Conservation (phyloP, 371 early-diverging fungal species). For the Apophysomyces variabilis region DNA sequence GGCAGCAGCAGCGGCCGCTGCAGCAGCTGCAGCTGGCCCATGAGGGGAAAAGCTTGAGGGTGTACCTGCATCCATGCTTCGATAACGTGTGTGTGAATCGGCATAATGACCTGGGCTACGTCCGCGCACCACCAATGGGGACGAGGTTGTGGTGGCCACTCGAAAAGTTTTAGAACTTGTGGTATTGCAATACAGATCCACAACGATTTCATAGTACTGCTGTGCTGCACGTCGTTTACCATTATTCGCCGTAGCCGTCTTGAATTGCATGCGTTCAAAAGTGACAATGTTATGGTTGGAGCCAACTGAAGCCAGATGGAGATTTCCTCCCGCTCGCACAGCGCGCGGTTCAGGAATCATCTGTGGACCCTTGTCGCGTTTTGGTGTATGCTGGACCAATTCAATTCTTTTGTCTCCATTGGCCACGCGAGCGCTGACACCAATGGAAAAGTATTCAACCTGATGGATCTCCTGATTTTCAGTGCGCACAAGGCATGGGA, state of each 20-base stretch:
- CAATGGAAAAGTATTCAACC: conserved; percentile 64
- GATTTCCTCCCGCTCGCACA: conserved; percentile 56
- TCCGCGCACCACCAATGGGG: conserved; percentile 84
- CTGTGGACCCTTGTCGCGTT: conserved; percentile 90
- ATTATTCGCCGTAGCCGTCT: conserved; percentile 89
- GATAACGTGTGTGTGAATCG: conserved; percentile 52
- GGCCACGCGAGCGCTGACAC: conserved; percentile 64
- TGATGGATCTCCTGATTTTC: conserved; percentile 41
- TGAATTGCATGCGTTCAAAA: conserved; percentile 93
- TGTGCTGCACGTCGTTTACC: conserved; percentile 83
- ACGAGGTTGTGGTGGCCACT: conserved; percentile 70
- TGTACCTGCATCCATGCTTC: conserved; percentile 21
- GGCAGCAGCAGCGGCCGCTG: conserved; percentile 29
- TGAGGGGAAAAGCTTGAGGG: conserved; percentile 10
- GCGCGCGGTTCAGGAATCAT: conserved; percentile 65
- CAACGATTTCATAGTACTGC: conserved; percentile 77
- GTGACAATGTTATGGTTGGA: conserved; percentile 56
- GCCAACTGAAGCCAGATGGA: conserved; percentile 39
- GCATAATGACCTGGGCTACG: conserved; percentile 88
- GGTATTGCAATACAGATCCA: conserved; percentile 67
- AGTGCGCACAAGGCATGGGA: conserved; percentile 57
- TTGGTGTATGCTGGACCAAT: conserved; percentile 87
- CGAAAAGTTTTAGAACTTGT: conserved; percentile 39
- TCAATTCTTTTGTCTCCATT: conserved; percentile 70
- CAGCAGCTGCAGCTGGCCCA: conserved; percentile 26